These are phyloP conservation scores for Hanseniaspora meyeri DNA, from an alignment of 805 yeast species.

Conservation along the genomic window DNA sequence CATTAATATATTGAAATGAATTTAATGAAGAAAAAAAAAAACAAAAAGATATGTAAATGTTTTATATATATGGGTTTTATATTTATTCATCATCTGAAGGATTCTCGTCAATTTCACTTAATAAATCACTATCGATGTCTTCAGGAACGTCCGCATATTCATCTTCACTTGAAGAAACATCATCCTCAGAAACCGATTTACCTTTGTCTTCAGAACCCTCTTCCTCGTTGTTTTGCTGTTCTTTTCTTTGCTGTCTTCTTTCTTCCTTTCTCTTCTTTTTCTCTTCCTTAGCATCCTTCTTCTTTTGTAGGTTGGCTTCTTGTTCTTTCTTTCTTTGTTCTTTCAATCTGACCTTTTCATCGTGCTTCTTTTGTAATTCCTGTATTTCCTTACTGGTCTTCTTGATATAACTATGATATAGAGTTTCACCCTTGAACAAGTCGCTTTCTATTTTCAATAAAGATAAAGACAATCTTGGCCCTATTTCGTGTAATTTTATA, in stretches of 20 bases:
- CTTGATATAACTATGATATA: conserved; percentile 61
- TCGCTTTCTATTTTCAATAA: conserved; percentile 87
- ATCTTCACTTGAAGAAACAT: conserved; percentile 26
- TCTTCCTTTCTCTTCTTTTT: conserved; percentile 58
- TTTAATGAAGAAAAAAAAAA: no score
- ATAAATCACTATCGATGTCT: conserved; percentile 36
- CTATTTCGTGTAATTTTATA: conserved; percentile 80
- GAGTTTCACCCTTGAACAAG: conserved; percentile 73
- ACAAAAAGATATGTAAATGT: neutral
- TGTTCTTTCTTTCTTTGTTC: conserved; percentile 66
- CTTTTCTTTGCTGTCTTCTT: conserved; percentile 33
- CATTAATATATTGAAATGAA: no score
- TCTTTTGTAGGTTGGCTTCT: conserved; percentile 61
- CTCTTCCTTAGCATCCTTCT: conserved; percentile 59
- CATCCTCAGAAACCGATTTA: conserved; percentile 15
- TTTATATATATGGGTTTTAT: neutral
- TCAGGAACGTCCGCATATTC: conserved; percentile 32
- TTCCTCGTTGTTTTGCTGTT: conserved; percentile 17
- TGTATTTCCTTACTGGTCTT: conserved; percentile 52
- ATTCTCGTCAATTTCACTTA: conserved; percentile 33
- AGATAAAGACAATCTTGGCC: conserved; percentile 72
- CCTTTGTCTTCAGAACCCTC: conserved; percentile 22
- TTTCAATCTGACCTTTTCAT: conserved; percentile 46
- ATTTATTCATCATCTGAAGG: conserved; percentile 14
- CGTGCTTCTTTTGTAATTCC: conserved; percentile 56